Evolutionary conservation across 139 green algal genomes (phyloP), one percentile per base, ranked within the genome.

Genomic region (Chlorella sorokiniana): DNA sequence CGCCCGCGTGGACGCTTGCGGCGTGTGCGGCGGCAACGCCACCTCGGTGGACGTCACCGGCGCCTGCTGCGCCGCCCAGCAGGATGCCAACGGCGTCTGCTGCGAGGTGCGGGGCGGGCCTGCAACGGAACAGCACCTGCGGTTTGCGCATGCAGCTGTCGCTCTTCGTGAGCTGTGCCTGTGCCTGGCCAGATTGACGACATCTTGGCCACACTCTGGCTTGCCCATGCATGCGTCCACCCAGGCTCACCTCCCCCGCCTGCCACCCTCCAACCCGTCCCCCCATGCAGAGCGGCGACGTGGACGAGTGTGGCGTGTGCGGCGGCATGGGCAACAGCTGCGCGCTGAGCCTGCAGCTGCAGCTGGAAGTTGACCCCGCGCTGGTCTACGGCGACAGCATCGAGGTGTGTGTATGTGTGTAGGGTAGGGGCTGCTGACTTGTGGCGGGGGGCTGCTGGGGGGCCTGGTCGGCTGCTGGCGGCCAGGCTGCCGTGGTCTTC

Each of bases 281-380:
- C 18, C 29, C 41, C 40, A 35, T 80, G 27, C 62, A 85, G 81
- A 81, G 56, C 14, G 88, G 81, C 11, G 27, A n/a, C 3, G 54
- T 92, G 29, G 89, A 92, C 71, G 87, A 90, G 77, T 91, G 86
- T 61, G 89, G 89, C 25, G 89, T 91, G 35, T 92, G 89, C 72
- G 83, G 78, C 51, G 89, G 89, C 64, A 56, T 83, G 54, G 84
- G 74, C 35, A 83, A 78, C 59, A 85, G 84, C 35, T 90, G 88
- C 45, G 35, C 76, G 5, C 42, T 90, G 35, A 40, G 68, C 6
- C 52, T 91, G 38, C 33, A 64, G 38, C 67, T 89, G 38, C 14
- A 81, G 37, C 38, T 91, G 23, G n/a, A 69, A 31, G 73, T 83
- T 5, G 33, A 63, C 11, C 25, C 61, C 29, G 29, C 38, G 37